phyloP scores from a whole-genome alignment of 176 grass and related monocot species.

The Triticum dicoccoides region DNA sequence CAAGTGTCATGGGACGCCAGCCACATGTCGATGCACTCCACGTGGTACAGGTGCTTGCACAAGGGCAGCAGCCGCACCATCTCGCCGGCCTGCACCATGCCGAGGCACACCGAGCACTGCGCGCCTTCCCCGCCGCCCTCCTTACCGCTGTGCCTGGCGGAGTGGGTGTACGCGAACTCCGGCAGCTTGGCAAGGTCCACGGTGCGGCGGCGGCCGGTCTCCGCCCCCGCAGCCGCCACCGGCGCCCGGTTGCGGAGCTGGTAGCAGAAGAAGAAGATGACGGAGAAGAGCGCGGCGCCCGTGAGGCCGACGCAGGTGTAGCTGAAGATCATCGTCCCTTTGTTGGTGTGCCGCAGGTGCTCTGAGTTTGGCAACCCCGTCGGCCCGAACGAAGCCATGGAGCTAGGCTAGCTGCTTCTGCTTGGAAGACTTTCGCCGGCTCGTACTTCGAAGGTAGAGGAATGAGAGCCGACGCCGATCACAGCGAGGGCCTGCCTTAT shows the following conservation, averaged over 20 bases:
- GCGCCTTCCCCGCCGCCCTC: not conserved
- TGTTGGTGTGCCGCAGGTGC: too few species aligned
- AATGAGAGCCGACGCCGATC: not conserved
- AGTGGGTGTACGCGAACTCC: conserved; percentile 32
- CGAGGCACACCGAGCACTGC: conserved; percentile 51
- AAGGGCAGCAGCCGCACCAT: conserved; percentile 39
- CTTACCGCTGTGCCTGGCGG: conserved; percentile 3
- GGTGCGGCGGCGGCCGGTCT: not conserved
- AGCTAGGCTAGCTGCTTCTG: not conserved
- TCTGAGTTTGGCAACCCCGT: not conserved
- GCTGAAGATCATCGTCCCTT: conserved; percentile 34
- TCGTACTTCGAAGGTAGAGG: not conserved
- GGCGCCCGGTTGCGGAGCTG: conserved; percentile 18
- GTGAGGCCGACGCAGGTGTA: conserved; percentile 41
- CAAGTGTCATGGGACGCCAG: conserved; percentile 37
- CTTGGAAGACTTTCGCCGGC: not conserved
- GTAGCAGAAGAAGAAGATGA: conserved; percentile 31
- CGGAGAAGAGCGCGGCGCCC: conserved; percentile 5
- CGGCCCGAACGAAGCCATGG: conserved; percentile 14
- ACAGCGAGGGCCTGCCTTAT: not conserved
- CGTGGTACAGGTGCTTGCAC: conserved; percentile 50
- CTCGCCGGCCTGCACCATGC: conserved; percentile 27
- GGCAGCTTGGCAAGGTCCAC: conserved; percentile 39
- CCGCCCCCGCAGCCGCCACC: not conserved
- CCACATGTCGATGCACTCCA: conserved; percentile 58